A percentile compares a stretch with the other conserved stretches of the same genome.
Evolutionary conservation across 2,329 filamentous ascomycete genomes (phyloP).

Genomic region (Penicillium sclerotigenum): DNA sequence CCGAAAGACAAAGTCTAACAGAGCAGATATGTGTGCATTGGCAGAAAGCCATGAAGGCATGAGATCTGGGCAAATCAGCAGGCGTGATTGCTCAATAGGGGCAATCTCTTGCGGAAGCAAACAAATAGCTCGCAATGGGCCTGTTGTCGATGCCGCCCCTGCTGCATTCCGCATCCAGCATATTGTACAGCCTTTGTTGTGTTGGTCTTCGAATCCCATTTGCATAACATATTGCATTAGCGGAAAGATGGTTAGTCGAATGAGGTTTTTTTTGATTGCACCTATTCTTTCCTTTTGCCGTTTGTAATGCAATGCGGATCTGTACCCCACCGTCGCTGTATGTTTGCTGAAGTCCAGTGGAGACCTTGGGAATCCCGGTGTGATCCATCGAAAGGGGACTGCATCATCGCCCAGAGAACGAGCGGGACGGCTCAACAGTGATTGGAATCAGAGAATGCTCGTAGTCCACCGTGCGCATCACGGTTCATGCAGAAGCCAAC

Average conservation of each 20-base stretch:
- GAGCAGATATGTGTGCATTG: constrained; percentile 43
- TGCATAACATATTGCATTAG: constrained; percentile 18
- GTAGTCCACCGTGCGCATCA: neutral
- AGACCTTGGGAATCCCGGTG: neutral
- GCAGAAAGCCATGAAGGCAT: constrained; percentile 33
- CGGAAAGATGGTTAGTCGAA: constrained; percentile 19
- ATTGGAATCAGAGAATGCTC: neutral
- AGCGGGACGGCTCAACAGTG: neutral
- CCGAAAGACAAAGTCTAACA: constrained; percentile 17
- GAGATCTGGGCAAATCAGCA: too few species aligned
- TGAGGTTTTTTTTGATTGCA: constrained; percentile 9
- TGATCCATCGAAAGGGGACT: neutral
- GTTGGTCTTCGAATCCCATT: constrained; percentile 8
- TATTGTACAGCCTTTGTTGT: constrained; percentile 3
- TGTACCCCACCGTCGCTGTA: neutral
- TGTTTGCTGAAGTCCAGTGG: neutral
- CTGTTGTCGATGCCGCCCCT: neutral
- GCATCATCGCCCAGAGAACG: neutral
- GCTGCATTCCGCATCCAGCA: neutral
- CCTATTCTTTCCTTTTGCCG: neutral
- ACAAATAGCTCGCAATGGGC: neutral
- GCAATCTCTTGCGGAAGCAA: neutral
- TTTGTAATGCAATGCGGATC: neutral
- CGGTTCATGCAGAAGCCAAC: neutral
- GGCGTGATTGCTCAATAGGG: neutral